These are phyloP conservation scores for Gonapodya prolifera DNA, from an alignment of 192 early-diverging fungal genomes.

Conservation along the genomic window DNA sequence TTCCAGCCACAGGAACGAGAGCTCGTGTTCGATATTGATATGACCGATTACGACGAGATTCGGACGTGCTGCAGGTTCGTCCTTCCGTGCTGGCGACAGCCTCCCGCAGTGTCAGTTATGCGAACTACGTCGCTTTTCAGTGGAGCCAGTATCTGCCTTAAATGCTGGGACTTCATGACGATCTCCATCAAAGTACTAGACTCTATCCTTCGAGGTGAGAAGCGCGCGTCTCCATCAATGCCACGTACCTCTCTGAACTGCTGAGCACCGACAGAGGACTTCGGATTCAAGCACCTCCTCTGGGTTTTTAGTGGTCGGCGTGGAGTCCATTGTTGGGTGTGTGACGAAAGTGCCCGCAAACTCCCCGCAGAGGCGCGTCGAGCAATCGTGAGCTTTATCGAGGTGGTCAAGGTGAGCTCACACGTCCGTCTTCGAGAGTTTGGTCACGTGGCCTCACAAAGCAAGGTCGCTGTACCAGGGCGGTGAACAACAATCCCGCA, in stretches of 20 bases:
- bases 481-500: slow-evolving; percentile 55
- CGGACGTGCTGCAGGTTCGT: slow-evolving; percentile 77
- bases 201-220: slow-evolving; percentile 44
- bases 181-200: slow-evolving; percentile 81
- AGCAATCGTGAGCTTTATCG: slow-evolving; percentile 73
- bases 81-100: neutral
- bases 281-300: slow-evolving; percentile 83
- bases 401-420: slow-evolving; percentile 36
- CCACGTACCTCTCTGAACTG: neutral
- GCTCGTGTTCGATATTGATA: slow-evolving; percentile 97
- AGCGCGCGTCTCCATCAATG: slow-evolving; percentile 4
- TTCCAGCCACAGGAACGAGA: slow-evolving; percentile 76
- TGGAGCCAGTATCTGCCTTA: slow-evolving; percentile 72
- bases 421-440: too few species aligned
- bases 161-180: slow-evolving; percentile 93
- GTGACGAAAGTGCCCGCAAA: slow-evolving; percentile 71
- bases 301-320: slow-evolving; percentile 96
- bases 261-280: slow-evolving; percentile 56
- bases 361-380: slow-evolving; percentile 64
- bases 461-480: slow-evolving; percentile 42
- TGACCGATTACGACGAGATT: slow-evolving; percentile 98
- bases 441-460: too few species aligned
- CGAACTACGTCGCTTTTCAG: slow-evolving; percentile 11
- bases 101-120: neutral
- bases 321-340: slow-evolving; percentile 98